phyloP scores from a whole-genome alignment of 75 land plant species.

The Selaginella tamariscina region DNA sequence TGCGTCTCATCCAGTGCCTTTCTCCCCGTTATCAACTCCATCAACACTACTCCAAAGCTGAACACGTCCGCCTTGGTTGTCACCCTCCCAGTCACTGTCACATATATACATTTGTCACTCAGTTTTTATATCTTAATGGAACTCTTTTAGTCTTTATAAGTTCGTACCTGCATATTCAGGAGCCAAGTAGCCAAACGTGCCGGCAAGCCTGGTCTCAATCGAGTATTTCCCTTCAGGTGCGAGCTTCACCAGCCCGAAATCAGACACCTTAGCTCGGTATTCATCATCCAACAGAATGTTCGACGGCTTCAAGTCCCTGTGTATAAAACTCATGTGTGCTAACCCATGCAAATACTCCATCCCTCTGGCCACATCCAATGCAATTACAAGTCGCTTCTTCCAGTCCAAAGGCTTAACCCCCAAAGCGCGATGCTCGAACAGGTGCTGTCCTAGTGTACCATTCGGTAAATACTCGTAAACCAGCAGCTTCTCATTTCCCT shows the following conservation, averaged over 20 bases:
- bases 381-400: conserved; percentile 47
- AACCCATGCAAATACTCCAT: conserved; percentile 65
- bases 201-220: conserved; percentile 61
- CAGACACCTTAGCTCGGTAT: conserved; percentile 65
- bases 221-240: conserved; percentile 58
- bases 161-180: conserved; percentile 65
- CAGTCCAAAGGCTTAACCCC: conserved; percentile 42
- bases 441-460: conserved; percentile 48
- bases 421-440: conserved; percentile 41
- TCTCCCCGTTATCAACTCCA: conserved; percentile 78
- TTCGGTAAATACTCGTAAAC: conserved; percentile 76
- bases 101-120: background rate
- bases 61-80: conserved; percentile 77
- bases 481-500: conserved; percentile 58
- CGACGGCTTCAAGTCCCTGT: conserved; percentile 68
- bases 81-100: conserved; percentile 61
- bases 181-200: conserved; percentile 78
- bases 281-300: conserved; percentile 75
- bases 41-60: conserved; percentile 77
- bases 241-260: conserved; percentile 68
- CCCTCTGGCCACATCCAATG: conserved; percentile 60
- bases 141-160: background rate
- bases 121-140: background rate
- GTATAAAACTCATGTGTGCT: conserved; percentile 68
- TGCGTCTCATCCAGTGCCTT: conserved; percentile 57